Evolutionary conservation across 805 yeast species (phyloP).

Genomic region (Lachancea sp.): DNA sequence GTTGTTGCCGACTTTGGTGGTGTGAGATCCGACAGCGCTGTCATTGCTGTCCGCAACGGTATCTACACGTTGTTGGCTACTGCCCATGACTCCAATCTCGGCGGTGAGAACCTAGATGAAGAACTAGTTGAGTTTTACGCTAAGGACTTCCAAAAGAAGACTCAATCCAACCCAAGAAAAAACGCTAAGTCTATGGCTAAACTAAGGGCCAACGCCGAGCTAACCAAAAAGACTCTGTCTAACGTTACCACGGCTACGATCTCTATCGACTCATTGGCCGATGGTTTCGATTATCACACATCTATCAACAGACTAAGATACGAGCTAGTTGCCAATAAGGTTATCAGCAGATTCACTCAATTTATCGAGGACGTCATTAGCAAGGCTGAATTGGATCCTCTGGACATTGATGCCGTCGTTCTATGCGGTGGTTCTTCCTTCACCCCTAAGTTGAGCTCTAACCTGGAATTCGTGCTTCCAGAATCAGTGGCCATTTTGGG

Average conservation of each 20-base stretch:
- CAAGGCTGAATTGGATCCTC: constrained; percentile 77
- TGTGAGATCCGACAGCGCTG: constrained; percentile 91
- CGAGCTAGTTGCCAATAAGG: constrained; percentile 79
- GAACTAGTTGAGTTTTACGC: constrained; percentile 79
- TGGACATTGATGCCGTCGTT: constrained; percentile 86
- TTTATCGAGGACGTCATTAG: constrained; percentile 69
- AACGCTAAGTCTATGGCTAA: constrained; percentile 85
- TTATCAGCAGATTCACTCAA: constrained; percentile 64
- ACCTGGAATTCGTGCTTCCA: constrained; percentile 71
- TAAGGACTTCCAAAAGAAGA: constrained; percentile 89
- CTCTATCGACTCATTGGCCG: constrained; percentile 91
- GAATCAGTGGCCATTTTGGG: constrained; percentile 62
- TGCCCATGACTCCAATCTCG: constrained; percentile 71
- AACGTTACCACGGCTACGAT: constrained; percentile 84
- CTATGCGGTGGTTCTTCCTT: constrained; percentile 91
- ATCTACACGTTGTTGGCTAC: constrained; percentile 83
- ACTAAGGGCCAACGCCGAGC: constrained; percentile 72
- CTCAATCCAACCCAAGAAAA: constrained; percentile 68
- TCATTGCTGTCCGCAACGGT: constrained; percentile 90
- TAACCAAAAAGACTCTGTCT: constrained; percentile 85
- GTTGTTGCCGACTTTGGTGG: constrained; percentile 98
- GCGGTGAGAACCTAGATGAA: constrained; percentile 82
- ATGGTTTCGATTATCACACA: constrained; percentile 89
- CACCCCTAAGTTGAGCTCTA: constrained; percentile 82
- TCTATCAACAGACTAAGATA: constrained; percentile 89